These are phyloP conservation scores for Allium cepa DNA, from an alignment of 106 monocot genomes.

Conservation along the genomic window DNA sequence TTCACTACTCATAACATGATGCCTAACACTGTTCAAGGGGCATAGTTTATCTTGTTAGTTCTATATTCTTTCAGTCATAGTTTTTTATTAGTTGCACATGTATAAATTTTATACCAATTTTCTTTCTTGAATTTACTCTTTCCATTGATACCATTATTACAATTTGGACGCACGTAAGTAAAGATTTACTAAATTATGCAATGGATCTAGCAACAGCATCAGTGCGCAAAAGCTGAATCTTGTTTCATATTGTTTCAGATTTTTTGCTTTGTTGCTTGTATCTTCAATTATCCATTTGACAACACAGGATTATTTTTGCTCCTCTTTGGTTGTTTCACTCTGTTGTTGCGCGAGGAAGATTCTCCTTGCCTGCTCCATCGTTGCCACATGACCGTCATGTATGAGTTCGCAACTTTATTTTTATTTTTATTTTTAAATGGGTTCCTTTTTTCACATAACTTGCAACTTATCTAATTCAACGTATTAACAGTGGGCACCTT, in stretches of 20 bases:
- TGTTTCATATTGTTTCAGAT: too few species aligned
- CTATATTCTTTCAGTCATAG: too few species aligned
- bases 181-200: too few species aligned
- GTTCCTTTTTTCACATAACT: background rate
- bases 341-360: conserved; percentile 76
- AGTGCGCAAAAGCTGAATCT: too few species aligned
- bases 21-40: too few species aligned
- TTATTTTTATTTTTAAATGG: background rate
- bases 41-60: background rate
- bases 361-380: conserved; percentile 94
- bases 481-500: conserved; percentile 83
- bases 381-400: conserved; percentile 94
- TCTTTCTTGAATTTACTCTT: too few species aligned
- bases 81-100: background rate
- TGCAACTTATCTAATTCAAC: background rate
- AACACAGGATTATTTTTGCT: conserved; percentile 63
- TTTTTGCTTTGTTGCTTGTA: background rate
- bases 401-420: conserved; percentile 17
- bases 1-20: too few species aligned
- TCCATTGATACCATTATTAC: too few species aligned
- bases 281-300: conserved; percentile 4
- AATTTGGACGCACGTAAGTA: too few species aligned
- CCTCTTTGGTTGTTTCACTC: conserved; percentile 92
- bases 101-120: too few species aligned
- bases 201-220: too few species aligned